Percentiles rank a stretch among this genome's conserved stretches.
These are phyloP conservation scores for Talaromyces pinophilus DNA, from an alignment of 2,329 filamentous ascomycete genomes.

Conservation along the genomic window DNA sequence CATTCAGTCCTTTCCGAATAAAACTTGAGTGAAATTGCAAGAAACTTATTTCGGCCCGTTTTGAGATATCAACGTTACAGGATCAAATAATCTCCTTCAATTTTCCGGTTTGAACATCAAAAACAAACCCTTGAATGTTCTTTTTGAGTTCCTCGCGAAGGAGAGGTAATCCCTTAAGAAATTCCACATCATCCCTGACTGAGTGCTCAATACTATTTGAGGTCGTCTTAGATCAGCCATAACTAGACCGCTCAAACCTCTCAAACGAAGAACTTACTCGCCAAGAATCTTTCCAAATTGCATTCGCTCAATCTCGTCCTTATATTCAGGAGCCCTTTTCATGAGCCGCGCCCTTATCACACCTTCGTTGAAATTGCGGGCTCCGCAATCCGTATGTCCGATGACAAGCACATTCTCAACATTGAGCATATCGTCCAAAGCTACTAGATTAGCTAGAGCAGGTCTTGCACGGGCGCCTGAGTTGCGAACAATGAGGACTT, in stretches of 20 bases:
- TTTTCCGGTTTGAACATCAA: conserved; percentile 1
- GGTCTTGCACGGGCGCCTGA: neutral
- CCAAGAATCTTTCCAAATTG: neutral
- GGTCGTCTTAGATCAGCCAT: neutral
- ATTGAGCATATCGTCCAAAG: neutral
- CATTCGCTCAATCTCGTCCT: neutral
- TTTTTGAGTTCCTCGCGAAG: neutral
- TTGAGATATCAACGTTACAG: neutral
- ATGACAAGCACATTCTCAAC: neutral
- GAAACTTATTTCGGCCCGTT: neutral
- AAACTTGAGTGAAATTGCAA: neutral
- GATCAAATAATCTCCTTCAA: neutral
- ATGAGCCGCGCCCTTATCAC: neutral
- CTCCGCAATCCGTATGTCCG: neutral
- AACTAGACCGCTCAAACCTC: neutral
- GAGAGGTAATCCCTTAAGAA: neutral
- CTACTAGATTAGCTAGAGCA: neutral
- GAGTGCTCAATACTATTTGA: neutral
- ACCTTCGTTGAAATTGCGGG: neutral
- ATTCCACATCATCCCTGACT: neutral
- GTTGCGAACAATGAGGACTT: neutral
- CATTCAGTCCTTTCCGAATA: neutral
- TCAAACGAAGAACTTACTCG: neutral
- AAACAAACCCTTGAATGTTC: neutral
- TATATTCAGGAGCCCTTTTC: neutral